A percentile compares a stretch with the other conserved stretches of the same genome.
Evolutionary conservation across 768 basidiomycete species (phyloP).

Genomic region (Phlebiopsis flavidoalba): DNA sequence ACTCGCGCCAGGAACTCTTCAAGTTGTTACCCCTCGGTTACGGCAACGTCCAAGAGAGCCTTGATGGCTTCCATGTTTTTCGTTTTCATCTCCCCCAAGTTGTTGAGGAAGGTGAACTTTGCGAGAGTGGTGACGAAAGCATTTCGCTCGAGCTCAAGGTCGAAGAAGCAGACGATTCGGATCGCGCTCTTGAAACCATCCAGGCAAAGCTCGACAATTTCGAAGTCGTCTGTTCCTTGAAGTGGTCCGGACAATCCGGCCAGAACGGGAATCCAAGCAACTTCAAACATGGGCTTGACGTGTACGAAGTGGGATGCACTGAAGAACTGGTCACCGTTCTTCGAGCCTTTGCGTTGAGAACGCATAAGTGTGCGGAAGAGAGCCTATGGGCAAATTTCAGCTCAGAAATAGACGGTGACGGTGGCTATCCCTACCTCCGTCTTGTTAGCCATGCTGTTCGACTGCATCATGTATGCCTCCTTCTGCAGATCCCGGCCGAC

Average conservation of each 20-base stretch:
- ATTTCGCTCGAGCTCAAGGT: conserved; percentile 95
- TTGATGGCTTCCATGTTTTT: conserved; percentile 99
- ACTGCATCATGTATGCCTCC: conserved; percentile 93
- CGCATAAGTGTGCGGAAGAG: conserved; percentile 91
- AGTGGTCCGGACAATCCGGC: conserved; percentile 92
- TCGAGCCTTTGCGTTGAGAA: conserved; percentile 81
- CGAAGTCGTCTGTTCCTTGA: conserved; percentile 92
- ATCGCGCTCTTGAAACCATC: conserved; percentile 98
- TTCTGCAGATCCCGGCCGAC: conserved; percentile 94
- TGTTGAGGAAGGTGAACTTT: conserved; percentile 97
- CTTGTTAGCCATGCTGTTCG: conserved; percentile 93
- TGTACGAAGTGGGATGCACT: conserved; percentile 96
- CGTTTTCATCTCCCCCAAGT: conserved; percentile 96
- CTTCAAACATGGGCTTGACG: conserved; percentile 98
- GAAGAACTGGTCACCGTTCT: conserved; percentile 83
- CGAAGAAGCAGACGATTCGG: conserved; percentile 93
- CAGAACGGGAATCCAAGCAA: conserved; percentile 97
- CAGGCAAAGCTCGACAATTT: conserved; percentile 85
- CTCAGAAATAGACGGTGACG: neutral
- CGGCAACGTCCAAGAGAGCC: conserved; percentile 86
- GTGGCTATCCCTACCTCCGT: conserved; percentile 63
- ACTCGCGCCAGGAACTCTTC: conserved; percentile 97
- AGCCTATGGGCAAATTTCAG: conserved; percentile 43
- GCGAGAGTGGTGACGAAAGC: conserved; percentile 95
- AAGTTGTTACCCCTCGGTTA: conserved; percentile 95